phyloP scores from a whole-genome alignment of 1,139 yeast species.

The Geotrichum aggregatum region DNA sequence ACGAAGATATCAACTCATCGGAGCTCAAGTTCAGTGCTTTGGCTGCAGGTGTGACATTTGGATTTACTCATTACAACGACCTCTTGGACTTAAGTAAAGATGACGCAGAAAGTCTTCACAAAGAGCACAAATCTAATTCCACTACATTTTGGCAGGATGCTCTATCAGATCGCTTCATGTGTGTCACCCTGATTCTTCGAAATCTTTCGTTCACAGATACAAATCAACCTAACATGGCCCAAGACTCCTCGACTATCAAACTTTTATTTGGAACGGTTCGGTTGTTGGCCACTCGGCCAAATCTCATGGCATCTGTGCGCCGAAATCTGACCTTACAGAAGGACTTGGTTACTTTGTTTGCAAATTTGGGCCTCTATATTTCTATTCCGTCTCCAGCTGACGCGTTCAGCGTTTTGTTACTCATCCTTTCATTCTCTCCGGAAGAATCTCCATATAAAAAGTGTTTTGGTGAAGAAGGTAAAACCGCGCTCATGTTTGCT shows the following conservation, averaged over 20 bases:
- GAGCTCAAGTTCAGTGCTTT: not conserved
- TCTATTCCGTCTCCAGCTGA: conserved; percentile 44
- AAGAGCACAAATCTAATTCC: conserved; percentile 49
- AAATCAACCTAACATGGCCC: conserved; percentile 42
- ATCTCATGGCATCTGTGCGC: conserved; percentile 39
- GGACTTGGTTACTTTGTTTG: conserved; percentile 66
- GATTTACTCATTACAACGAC: conserved; percentile 39
- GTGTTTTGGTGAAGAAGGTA: conserved; percentile 16
- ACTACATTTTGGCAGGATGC: conserved; percentile 48
- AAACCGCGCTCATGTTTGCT: conserved; percentile 45
- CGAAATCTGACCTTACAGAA: conserved; percentile 60
- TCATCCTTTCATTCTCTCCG: conserved; percentile 69
- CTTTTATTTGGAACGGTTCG: conserved; percentile 36
- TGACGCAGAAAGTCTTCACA: conserved; percentile 63
- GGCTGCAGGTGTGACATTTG: conserved; percentile 20
- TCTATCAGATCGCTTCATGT: conserved; percentile 68
- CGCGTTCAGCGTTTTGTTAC: conserved; percentile 57
- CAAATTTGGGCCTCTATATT: conserved; percentile 65
- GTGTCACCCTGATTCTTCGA: conserved; percentile 77
- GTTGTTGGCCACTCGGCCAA: conserved; percentile 49
- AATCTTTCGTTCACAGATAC: conserved; percentile 69
- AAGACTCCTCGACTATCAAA: conserved; percentile 32
- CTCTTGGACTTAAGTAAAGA: conserved; percentile 52
- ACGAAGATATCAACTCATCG: conserved; percentile 5
- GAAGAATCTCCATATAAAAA: conserved; percentile 38